Base-by-base conservation (phyloP, 1,284 basidiomycete species). In the Hypsizygus ulmarius region DNA sequence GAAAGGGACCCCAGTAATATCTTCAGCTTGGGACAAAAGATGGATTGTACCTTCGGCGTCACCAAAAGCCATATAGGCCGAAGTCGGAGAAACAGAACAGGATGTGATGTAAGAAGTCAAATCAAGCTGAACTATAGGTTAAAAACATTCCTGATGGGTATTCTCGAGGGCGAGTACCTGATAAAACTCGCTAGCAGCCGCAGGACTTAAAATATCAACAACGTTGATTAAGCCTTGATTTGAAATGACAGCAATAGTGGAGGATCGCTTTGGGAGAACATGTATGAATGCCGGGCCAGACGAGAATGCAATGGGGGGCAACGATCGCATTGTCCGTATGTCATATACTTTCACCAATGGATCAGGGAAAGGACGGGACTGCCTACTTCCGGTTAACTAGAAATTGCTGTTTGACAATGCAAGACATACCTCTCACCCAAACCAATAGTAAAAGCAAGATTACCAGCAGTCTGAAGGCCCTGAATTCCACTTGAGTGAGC, bases 291-390 rank as follows among this genome's bases (percentile, higher is more conserved):
- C 83, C 0, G 96, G 94, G 0, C 91, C 90, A 27, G 86, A 81
- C 2, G 92, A 83, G 63, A 98, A 98, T 1, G 91, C 84, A 29
- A 98, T 79, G 0, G 94, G 92, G 0, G 84, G 83, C 21, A 88
- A 78, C 2, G 90, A 75, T 29, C 86, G 82, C 71, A 97, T 80
- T 34, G 79, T 88, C 25, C 96, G 84, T 19, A 93, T 64, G 64
- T 99, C 96, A 63, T 91, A 97, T 8, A 97, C 78, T 67, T 97
- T 96, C 57, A 99, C 90, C 19, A 97, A 74, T 1, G 93, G 90
- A 64, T 98, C 96, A 0, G 92, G 88, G 43, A 90, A 80, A 1
- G 95, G 93, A 38, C 90, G 87, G 15, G 90, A 87, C 66, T 92
- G 91, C 63, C 91, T 93, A 60, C 38, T 45, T 15, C 33, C 29